Percentiles rank a stretch among this genome's conserved stretches.
phyloP scores from a whole-genome alignment of 805 yeast species.

The Martiniozyma abietophila region DNA sequence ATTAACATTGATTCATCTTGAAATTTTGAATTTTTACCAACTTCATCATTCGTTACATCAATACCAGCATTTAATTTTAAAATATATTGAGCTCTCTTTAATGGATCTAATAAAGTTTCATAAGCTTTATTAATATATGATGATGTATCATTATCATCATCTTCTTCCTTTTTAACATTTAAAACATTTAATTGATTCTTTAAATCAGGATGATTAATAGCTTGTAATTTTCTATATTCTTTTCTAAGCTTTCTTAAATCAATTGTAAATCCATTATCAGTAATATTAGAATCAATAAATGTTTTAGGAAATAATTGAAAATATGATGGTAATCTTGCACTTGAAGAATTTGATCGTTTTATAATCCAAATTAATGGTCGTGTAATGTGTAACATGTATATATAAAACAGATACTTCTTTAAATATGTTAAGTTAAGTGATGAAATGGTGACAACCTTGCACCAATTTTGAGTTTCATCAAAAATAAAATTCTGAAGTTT shows the following conservation, averaged over 20 bases:
- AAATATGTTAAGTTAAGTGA: neutral
- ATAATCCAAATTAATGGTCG: too few species aligned
- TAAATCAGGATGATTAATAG: slow-evolving; percentile 74
- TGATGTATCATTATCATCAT: slow-evolving; percentile 22
- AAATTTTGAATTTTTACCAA: slow-evolving; percentile 29
- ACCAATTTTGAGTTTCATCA: too few species aligned
- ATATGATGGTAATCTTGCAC: slow-evolving; percentile 20
- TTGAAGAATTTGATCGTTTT: neutral
- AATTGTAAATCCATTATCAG: slow-evolving; percentile 42
- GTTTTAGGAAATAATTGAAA: slow-evolving; percentile 70
- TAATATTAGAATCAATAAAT: slow-evolving; percentile 61
- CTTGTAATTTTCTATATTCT: slow-evolving; percentile 70
- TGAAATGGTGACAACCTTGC: slow-evolving; percentile 2
- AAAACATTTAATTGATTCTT: slow-evolving; percentile 18
- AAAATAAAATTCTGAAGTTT: too few species aligned
- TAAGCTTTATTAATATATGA: slow-evolving; percentile 70
- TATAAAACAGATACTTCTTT: too few species aligned
- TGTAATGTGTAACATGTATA: too few species aligned
- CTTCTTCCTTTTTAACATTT: too few species aligned
- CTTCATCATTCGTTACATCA: slow-evolving; percentile 54
- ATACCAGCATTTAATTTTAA: slow-evolving; percentile 34
- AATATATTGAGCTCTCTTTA: slow-evolving; percentile 58
- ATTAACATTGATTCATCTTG: slow-evolving; percentile 48
- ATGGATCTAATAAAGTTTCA: slow-evolving; percentile 58
- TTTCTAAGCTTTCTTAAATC: slow-evolving; percentile 49